Evolutionary conservation across 2,329 filamentous ascomycete genomes (phyloP), one percentile per base, ranked within the genome.

Genomic region (Didymellaceae sp.): DNA sequence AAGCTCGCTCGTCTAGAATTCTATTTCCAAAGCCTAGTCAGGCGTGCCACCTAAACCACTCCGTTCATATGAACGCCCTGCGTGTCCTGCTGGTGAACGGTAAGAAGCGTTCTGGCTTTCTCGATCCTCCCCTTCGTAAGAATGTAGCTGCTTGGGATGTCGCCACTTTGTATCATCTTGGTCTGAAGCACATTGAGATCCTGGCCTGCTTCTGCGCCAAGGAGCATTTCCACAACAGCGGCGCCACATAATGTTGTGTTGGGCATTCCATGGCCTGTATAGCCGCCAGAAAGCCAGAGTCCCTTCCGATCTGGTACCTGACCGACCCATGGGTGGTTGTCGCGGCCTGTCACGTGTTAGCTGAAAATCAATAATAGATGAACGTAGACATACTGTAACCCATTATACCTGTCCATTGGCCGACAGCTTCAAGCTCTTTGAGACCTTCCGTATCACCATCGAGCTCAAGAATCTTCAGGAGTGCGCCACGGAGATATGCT

Each of bases 361-460:
- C 21, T 3, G 16, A 26, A 14, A 2, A 9, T 18, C 9, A 10
- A 11, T 10, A 17, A 20, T 13, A 17, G n/a, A 35, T 11, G 34
- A 42, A 13, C 17, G 16, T 7, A 18, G 5, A 26, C 38, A 24
- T 48, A 42, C 55, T 55, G 70, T 85, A 91, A 0, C 86, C 89
- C 89, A 91, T 92, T 59, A 91, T 88, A 0, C 89, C 89, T 1
- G 87, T 89, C 89, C 89, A 93, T 66, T 82, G 73, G 38, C 74
- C 70, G 4, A 69, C 73, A 2, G 80, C 79, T 39, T 75, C 53
- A 25, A 83, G 67, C 58, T 81, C 78, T n/a, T 67, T 51, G 22
- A 74, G 53, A 1, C 64, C 75, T 6, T 70, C 66, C 60, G 53
- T 70, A 16, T 72, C 50, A 62, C 66, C 67, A 33, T 68, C 73